Evolutionary conservation across 495 filamentous ascomycete species (phyloP), one percentile per base, ranked within the genome.

Genomic region (Podospora pseudopauciseta): DNA sequence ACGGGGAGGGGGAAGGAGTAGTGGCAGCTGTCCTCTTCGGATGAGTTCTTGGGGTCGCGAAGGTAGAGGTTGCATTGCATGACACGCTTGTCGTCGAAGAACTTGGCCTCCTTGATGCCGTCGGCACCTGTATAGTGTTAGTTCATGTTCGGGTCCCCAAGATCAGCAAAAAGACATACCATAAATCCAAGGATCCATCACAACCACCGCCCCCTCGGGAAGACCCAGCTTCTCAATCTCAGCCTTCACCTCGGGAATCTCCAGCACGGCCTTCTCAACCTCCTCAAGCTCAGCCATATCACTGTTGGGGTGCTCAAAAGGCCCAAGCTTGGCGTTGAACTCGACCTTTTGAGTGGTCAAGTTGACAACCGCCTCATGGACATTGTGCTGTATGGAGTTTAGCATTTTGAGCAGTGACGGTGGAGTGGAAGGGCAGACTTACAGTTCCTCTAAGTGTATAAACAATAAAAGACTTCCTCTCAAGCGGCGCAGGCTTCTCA

Each of bases 1-100:
- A 95, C 90, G 44, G 88, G 84, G 62, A 93, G 84, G 0, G 92
- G 92, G 44, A 91, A 84, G 0, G 91, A 87, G 76, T 96, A 96
- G 71, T 94, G 90, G 73, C 93, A 94, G 60, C 84, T 86, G 69
- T 92, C 89, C 15, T 77, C 74, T 73, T 90, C 86, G 6, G 75
- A 68, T 3, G 84, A 68, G 70, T 88, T 86, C 16, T 75, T 72
- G 5, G 88, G 85, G 67, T 89, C 86, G 23, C 85, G 78, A 72
- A 89, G 80, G 76, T 91, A 91, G 13, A 91, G 80, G 74, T 88
- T 90, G 75, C 86, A 88, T 70, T 91, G 88, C 70, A 84, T 87
- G 74, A 87, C 80, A 18, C 88, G 83, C 61, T 84, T 79, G 60
- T 85, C 82, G 57, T 85, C 85, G 56, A 78, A 79, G 44, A 85